Base-by-base conservation (phyloP, 768 basidiomycete genomes). In the Leccinellum luteum region DNA sequence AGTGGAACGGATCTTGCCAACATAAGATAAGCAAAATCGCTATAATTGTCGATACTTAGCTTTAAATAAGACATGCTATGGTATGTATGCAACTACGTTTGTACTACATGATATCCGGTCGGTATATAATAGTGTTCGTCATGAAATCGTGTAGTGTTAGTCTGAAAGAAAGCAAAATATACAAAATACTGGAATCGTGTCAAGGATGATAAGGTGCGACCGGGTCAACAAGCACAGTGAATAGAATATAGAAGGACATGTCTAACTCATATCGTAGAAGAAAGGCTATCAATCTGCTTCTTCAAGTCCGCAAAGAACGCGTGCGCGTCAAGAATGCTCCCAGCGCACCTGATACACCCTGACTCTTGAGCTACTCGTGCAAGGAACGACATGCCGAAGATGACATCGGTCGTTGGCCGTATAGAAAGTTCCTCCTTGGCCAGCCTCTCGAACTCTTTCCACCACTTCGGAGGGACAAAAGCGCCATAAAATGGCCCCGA, bases 401-500 rank as follows among this genome's bases (percentile, higher is more conserved):
- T 79, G 47, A 79, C 74, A 25, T 81, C 81, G 17, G 84, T 79
- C 55, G 81, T 80, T 38, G 87, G 87, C 44, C 85, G 75, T 48
- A 67, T 64, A 25, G 72, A 70, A 55, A 90, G 71, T 65, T 90
- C 89, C 65, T 80, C 79, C 64, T 65, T 79, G 35, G 86, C 88
- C 56, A 74, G 65, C 66, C 66, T 78, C 67, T 81, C 79, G 63
- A 82, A 91, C 59, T 82, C 81, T 21, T 67, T 66, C 88, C 87
- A 90, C 89, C 87, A 90, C 68, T 79, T 80, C 21, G 89, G 89
- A 6, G 78, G 76, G 6, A 75, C 74, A 56, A 81, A 74, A 51
- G 77, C 72, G 2, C 77, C 73, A 69, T 74, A 75, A 55, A 67
- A 70, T 14, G 72, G 65, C 68, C 83, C 82, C 41, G 86, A 89